A percentile compares a stretch with the other conserved stretches of the same genome.
These are phyloP conservation scores for Paecilomyces sp. DNA, from an alignment of 2,329 filamentous ascomycete species.

Conservation along the genomic window DNA sequence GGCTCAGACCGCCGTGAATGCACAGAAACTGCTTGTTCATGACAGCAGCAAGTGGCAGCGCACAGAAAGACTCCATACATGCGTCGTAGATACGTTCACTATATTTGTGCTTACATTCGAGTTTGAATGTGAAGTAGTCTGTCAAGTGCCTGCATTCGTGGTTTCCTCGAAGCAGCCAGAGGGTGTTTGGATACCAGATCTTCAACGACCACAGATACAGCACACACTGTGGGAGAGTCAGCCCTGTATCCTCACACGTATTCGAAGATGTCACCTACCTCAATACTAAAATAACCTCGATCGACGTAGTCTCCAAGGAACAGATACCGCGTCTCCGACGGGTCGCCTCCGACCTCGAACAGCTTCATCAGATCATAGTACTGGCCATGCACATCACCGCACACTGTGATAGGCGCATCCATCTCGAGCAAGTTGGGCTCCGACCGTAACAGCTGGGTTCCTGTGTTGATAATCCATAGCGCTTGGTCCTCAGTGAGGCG, in stretches of 20 bases:
- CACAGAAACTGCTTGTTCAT: constrained; percentile 99
- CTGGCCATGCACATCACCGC: constrained; percentile 95
- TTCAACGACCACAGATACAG: constrained; percentile 97
- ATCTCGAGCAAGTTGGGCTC: constrained; percentile 98
- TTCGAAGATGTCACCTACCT: constrained; percentile 43
- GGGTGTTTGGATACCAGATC: constrained; percentile 96
- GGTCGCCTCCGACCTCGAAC: constrained; percentile 96
- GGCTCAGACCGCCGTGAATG: constrained; percentile 93
- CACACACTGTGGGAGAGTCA: constrained; percentile 57
- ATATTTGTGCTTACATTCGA: constrained; percentile 99
- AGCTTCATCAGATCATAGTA: constrained; percentile 99
- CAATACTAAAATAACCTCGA: constrained; percentile 96
- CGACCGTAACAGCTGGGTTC: constrained; percentile 75
- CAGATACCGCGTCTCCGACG: constrained; percentile 89
- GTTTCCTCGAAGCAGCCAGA: constrained; percentile 95
- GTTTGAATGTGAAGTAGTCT: constrained; percentile 99
- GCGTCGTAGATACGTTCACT: constrained; percentile 93
- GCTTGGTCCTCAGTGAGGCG: constrained; percentile 96
- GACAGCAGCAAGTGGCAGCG: constrained; percentile 83
- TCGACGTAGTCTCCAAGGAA: constrained; percentile 98
- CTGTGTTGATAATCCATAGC: constrained; percentile 84
- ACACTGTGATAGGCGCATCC: constrained; percentile 98
- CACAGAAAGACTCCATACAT: constrained; percentile 97
- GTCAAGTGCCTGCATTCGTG: constrained; percentile 98
- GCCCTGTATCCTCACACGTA: constrained; percentile 6